These are phyloP conservation scores for Amborella trichopoda DNA, from an alignment of 164 flowering plant species.

Conservation along the genomic window DNA sequence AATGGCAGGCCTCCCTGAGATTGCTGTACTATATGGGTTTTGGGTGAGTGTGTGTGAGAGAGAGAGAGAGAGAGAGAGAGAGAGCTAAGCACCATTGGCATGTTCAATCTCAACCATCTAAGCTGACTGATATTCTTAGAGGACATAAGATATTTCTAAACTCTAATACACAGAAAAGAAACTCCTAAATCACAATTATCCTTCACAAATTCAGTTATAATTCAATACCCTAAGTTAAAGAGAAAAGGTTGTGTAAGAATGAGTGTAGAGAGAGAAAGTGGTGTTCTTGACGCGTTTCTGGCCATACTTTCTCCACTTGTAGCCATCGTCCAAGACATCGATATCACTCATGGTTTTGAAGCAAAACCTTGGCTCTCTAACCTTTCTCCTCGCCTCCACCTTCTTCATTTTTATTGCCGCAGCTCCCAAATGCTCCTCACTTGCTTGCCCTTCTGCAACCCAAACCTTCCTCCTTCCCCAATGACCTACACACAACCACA, in stretches of 20 bases:
- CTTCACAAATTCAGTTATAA: not conserved
- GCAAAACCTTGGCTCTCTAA: conserved; percentile 90
- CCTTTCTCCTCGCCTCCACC: conserved; percentile 61
- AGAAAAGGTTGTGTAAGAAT: not conserved
- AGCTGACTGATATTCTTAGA: not conserved
- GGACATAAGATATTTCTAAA: not conserved
- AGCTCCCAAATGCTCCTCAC: conserved; percentile 30
- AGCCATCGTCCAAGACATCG: conserved; percentile 89
- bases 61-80: not conserved
- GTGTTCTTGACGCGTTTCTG: conserved; percentile 92
- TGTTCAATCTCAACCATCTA: not conserved
- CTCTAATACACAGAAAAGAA: not conserved
- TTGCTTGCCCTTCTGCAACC: conserved; percentile 16
- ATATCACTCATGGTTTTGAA: conserved; percentile 89
- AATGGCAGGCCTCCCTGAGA: too few species aligned
- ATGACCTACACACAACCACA: conserved; percentile 54
- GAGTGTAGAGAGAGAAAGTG: not conserved
- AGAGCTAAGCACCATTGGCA: not conserved
- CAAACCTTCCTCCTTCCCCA: conserved; percentile 36
- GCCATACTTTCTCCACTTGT: conserved; percentile 90
- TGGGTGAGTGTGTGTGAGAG: not conserved
- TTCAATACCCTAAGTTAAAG: not conserved
- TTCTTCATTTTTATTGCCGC: conserved; percentile 77
- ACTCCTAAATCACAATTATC: not conserved
- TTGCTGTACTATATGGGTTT: too few species aligned